Evolutionary conservation across 148 eudicot genomes (phyloP).

Genomic region (Dysphania ambrosioides): DNA sequence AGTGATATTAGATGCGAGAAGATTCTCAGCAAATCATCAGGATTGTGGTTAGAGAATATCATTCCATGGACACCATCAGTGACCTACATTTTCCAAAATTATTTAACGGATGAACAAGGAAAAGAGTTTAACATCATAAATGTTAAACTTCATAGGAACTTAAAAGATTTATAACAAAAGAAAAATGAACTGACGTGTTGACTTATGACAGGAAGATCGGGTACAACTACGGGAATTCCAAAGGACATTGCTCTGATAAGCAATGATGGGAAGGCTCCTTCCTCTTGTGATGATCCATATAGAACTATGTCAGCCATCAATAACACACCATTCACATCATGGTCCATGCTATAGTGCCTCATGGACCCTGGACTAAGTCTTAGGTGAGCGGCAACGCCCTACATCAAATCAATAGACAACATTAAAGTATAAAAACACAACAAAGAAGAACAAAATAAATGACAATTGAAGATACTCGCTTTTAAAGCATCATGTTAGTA

Average conservation of each 20-base stretch:
- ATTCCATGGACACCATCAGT: conserved; percentile 86
- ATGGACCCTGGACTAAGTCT: conserved; percentile 66
- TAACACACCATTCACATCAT: conserved; percentile 64
- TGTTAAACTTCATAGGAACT: not conserved
- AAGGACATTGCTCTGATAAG: conserved; percentile 83
- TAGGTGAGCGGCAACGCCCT: conserved; percentile 70
- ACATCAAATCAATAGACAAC: conserved; percentile 10
- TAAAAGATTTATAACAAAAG: conserved; percentile 14
- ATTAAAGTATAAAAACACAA: not conserved
- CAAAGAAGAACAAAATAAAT: not conserved
- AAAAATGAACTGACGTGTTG: conserved; percentile 57
- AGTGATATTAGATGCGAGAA: conserved; percentile 60
- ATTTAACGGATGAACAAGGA: not conserved
- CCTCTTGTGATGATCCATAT: conserved; percentile 84
- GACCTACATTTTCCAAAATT: conserved; percentile 42
- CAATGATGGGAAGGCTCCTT: conserved; percentile 77
- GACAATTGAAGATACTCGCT: not conserved
- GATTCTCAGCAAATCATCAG: conserved; percentile 59
- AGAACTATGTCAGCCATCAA: conserved; percentile 82
- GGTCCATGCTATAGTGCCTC: conserved; percentile 68
- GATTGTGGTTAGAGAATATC: conserved; percentile 59
- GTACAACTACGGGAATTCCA: conserved; percentile 73
- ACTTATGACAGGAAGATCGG: conserved; percentile 66
- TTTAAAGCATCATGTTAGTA: not conserved
- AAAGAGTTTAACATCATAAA: not conserved